Evolutionary conservation across 169 alveolate genomes (phyloP), one percentile per base, ranked within the genome.

Genomic region (Plasmodium malariae): DNA sequence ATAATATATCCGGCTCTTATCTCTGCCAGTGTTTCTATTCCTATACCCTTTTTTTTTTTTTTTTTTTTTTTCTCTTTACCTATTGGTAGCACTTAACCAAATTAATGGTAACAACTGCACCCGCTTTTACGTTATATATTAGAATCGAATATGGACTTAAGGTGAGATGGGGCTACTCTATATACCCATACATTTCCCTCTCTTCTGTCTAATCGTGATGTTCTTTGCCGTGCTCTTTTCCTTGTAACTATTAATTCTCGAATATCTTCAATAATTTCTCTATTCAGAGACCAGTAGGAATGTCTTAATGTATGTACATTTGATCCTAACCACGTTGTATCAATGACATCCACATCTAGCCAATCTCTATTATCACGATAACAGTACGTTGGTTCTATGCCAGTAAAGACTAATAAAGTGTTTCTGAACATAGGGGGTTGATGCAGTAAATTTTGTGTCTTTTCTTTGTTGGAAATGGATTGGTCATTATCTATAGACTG

Each of bases 321-420:
- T 28, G 94, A 88, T 14, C 94, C 95, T 60, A 95, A 91, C 94
- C 96, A 95, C 30, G 96, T 94, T 69, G 95, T 94, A 74, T 95
- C 96, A 48, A 95, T 95, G 2, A 94, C 96, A 95, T 95, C 97
- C 85, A 95, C 96, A 89, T 95, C 97, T 51, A 95, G 55, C 95
- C 96, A 95, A 57, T 74, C 87, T 36, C 83, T 88, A 65, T 85
- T 54, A 60, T 54, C 88, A 40, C 67, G 24, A 49, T 32, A 80
- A 9, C 85, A 67, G 14, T 80, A 80, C 65, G 54, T 80, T 32
- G 90, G 90, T 49, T 80, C 90, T 67, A 80, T 67, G 1, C 90
- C 90, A n/a, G 90, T 80, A 80, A 80, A 80, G n/a, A 80, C 90
- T 57, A 80, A 36, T 11, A 80, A 59, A 21, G 90, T 80, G 43